Conservation (phyloP, 2,329 filamentous ascomycete genomes). For the Coniochaeta sp. region DNA sequence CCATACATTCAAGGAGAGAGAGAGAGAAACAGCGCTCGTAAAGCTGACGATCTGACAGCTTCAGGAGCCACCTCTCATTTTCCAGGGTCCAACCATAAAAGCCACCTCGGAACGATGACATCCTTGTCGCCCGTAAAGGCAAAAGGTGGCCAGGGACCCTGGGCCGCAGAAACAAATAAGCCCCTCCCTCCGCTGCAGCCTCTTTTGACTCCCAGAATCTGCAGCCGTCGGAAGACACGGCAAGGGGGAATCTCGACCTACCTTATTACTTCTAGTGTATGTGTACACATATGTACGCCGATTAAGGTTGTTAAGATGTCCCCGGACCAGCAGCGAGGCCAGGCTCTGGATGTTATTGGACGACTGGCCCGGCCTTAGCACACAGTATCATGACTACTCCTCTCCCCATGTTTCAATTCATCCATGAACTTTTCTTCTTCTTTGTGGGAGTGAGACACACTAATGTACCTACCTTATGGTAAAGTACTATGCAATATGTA, state of each 20-base stretch:
- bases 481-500: too few relatives aligned
- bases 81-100: background rate
- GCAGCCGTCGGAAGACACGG: background rate
- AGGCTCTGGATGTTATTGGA: background rate
- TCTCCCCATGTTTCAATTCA: too few relatives aligned
- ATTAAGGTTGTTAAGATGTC: too few relatives aligned
- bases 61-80: background rate
- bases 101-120: background rate
- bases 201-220: background rate
- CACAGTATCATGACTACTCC: background rate
- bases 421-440: too few relatives aligned
- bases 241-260: background rate
- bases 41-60: background rate
- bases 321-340: too few relatives aligned
- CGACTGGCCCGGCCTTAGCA: background rate
- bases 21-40: too few relatives aligned
- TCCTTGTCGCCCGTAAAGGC: background rate
- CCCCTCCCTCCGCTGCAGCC: background rate
- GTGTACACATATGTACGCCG: too few relatives aligned
- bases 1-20: too few relatives aligned
- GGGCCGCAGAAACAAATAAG: background rate
- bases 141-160: background rate
- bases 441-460: too few relatives aligned
- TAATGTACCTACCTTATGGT: too few relatives aligned
- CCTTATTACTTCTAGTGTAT: too few relatives aligned